A percentile compares a stretch with the other conserved stretches of the same genome.
These are phyloP conservation scores for Kwoniella heveanensis DNA, from an alignment of 768 basidiomycete genomes.

Conservation along the genomic window DNA sequence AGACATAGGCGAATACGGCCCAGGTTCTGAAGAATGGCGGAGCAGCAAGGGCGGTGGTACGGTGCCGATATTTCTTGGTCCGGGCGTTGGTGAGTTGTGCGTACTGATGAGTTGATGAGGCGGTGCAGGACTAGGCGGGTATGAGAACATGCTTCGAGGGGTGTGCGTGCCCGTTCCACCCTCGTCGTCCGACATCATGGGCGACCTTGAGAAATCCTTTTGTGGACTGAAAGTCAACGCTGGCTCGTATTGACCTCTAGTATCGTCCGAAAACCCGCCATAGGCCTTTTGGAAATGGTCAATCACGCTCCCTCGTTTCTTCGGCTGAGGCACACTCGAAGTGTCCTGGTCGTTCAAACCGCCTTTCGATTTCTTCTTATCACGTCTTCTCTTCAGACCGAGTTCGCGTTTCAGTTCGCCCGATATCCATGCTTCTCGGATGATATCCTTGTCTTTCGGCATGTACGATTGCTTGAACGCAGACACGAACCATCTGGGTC, in stretches of 20 bases:
- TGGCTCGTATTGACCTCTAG: conserved; percentile 26
- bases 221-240: conserved; percentile 29
- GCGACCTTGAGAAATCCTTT: conserved; percentile 18
- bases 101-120: conserved; percentile 3
- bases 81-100: conserved; percentile 9
- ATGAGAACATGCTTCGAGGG: conserved; percentile 25
- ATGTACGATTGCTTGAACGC: conserved; percentile 69
- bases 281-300: conserved; percentile 22
- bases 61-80: background rate
- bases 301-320: conserved; percentile 12
- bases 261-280: conserved; percentile 7
- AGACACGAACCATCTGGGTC: conserved; percentile 79
- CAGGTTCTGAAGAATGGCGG: conserved; percentile 20
- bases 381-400: conserved; percentile 31
- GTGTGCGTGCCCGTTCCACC: conserved; percentile 8
- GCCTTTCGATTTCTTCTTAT: conserved; percentile 11
- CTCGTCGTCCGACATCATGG: conserved; percentile 20
- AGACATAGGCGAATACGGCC: conserved; percentile 1
- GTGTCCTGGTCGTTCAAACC: conserved; percentile 2
- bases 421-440: conserved; percentile 68
- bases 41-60: conserved; percentile 18
- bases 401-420: conserved; percentile 48
- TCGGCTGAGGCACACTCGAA: conserved; percentile 2
- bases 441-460: conserved; percentile 83
- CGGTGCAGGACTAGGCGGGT: conserved; percentile 24